Conservation (phyloP, 306 rosid genomes). For the Glycyrrhiza uralensis region DNA sequence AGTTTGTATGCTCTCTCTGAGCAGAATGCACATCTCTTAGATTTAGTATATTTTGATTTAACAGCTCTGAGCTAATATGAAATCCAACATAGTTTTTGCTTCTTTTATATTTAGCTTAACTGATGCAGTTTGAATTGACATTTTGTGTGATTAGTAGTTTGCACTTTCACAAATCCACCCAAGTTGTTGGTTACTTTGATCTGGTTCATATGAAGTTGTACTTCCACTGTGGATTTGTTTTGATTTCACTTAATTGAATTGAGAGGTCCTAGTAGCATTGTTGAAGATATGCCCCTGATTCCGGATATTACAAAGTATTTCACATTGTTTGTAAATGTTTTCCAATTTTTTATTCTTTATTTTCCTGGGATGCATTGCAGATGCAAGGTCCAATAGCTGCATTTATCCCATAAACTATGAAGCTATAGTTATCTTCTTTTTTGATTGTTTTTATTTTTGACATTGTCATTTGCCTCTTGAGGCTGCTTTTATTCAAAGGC, state of each 20-base stretch:
- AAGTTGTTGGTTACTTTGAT: conserved; percentile 44
- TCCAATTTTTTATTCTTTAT: neutral
- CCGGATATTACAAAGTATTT: conserved; percentile 3
- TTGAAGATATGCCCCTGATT: conserved; percentile 47
- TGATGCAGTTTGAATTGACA: too few relatives aligned
- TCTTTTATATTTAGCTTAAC: too few relatives aligned
- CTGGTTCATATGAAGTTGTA: conserved; percentile 48
- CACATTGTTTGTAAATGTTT: conserved; percentile 28
- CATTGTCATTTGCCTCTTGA: conserved; percentile 35
- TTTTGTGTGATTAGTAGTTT: too few relatives aligned
- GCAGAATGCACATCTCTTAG: conserved; percentile 1
- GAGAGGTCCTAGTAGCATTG: conserved; percentile 7
- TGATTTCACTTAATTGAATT: conserved; percentile 6
- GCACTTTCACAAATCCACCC: too few relatives aligned
- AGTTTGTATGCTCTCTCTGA: conserved; percentile 50
- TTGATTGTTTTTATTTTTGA: too few relatives aligned
- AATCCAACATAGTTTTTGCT: too few relatives aligned
- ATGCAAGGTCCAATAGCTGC: too few relatives aligned
- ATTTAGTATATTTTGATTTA: too few relatives aligned
- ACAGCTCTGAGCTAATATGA: too few relatives aligned
- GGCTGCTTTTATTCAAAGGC: conserved; percentile 31
- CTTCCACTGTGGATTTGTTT: conserved; percentile 14
- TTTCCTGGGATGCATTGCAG: too few relatives aligned
- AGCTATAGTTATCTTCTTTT: too few relatives aligned
- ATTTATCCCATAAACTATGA: too few relatives aligned